Base-by-base conservation (phyloP, 345 rosid genomes). In the Geranium rotundifolium region DNA sequence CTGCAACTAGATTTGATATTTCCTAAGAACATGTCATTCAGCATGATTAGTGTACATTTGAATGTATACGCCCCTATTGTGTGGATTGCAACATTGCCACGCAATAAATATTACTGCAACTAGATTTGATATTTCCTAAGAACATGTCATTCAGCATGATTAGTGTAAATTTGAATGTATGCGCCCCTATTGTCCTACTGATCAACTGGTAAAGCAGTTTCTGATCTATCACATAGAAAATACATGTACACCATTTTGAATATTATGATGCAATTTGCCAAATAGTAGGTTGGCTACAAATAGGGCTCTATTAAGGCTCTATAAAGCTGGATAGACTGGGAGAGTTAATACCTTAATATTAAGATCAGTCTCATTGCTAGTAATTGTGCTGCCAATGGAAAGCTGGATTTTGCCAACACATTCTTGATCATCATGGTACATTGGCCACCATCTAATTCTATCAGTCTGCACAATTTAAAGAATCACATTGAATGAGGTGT, bases 341-440 rank as follows among this genome's bases (percentile, higher is more conserved):
- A 65, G 54, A 65, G 41, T 57, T 52, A 52, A 64, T 61, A 90
- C 99, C 90, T 93, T 89, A 61, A 93, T 82, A 68, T 34, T 34
- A 34, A 81, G 89, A 71, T 73, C 78, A 18, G 80, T 81, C 78
- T 93, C 95, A 50, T 81, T 89, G 16, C 76, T 75, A 56, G 90
- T 77, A 62, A 78, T 73, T 19, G 88, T 83, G 65, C 85, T 83
- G 59, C 90, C 87, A 70, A 83, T 71, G 23, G 72, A 87, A 69
- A 93, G 90, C 77, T 89, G 97, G 78, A 92, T 81, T 81, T 93
- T 93, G 69, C 99, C 97, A 29, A 89, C 85, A 80, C 97, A 93
- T 80, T 87, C 96, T 79, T 89, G 85, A 79, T 83, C 97, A 67
- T 84, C 96, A 60, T 80, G 96, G 77, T 77, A 77, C 68, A 89